Percentiles rank a stretch among this genome's conserved stretches.
These are phyloP conservation scores for Ophiorrhiza pumila DNA, from an alignment of 257 asterid species.

Conservation along the genomic window DNA sequence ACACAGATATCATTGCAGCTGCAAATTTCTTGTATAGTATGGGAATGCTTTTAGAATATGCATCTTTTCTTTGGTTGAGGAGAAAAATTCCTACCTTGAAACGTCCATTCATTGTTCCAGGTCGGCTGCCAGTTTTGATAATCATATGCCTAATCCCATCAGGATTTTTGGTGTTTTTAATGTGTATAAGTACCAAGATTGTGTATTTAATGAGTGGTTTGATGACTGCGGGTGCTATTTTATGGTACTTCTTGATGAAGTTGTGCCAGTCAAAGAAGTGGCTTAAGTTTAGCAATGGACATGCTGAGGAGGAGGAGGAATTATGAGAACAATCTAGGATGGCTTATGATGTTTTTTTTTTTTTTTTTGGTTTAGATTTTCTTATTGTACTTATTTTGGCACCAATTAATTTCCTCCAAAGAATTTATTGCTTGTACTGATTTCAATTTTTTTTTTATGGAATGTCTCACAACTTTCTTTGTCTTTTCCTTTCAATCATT, in stretches of 20 bases:
- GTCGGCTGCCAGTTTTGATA: constrained; percentile 35
- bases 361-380: neutral
- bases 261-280: constrained; percentile 38
- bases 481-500: too few species aligned
- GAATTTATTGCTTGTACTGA: too few species aligned
- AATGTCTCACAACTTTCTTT: too few species aligned
- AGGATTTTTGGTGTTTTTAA: constrained; percentile 44
- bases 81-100: constrained; percentile 27
- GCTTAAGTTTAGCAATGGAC: constrained; percentile 26
- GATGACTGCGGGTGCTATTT: constrained; percentile 42
- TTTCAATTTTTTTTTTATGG: too few species aligned
- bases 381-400: too few species aligned
- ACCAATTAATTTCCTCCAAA: too few species aligned
- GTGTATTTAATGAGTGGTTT: constrained; percentile 49
- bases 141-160: constrained; percentile 57
- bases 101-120: constrained; percentile 49
- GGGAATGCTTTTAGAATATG: constrained; percentile 63
- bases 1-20: constrained; percentile 36
- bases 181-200: constrained; percentile 44
- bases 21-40: constrained; percentile 59
- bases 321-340: too few species aligned
- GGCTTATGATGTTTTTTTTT: constrained; percentile 15
- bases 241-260: constrained; percentile 51
- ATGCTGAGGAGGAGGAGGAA: constrained; percentile 11
- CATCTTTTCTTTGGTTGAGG: constrained; percentile 49